Evolutionary conservation across 2,329 filamentous ascomycete species (phyloP), one percentile per base, ranked within the genome.

Genomic region (Calonectria pseudoreteaudii): DNA sequence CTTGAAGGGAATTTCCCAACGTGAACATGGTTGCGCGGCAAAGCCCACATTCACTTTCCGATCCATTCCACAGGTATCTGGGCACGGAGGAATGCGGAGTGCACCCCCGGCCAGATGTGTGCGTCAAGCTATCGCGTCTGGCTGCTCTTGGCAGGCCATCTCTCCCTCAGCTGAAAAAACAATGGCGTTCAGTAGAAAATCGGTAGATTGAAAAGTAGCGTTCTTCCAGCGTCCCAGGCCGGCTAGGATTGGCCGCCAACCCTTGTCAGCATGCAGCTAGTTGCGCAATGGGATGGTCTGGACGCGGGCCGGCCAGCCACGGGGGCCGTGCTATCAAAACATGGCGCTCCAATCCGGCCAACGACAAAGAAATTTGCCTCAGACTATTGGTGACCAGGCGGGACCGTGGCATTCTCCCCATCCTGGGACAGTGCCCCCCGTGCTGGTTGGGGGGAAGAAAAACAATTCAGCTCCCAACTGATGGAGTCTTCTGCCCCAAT

Each of bases 281-380:
- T 28, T 41, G 47, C 47, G 47, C 28, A 56, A 36, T 67, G 31
- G n/a, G 65, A 62, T 65, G 49, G 65, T 31, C 65, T 67, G 18
- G 65, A 67, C 50, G 23, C 28, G 36, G 66, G 52, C 52, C 34
- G 50, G 38, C 23, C 41, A 65, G 52, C 66, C 66, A 47, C 66
- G 34, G n/a, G 26, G 50, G 41, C 66, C 31, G 34, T 41, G 52
- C 50, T 67, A 28, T 20, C 50, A 47, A 47, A 49, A 56, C 26
- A 66, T 38, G 23, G 53, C 58, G 47, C 58, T 44, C 41, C 68
- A 66, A 64, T 47, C 31, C 26, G 23, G 1, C 23, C 34, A 14
- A 4, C 47, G 14, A n/a, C n/a, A 70, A 70, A 26, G 18, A 60
- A 70, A 66, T 66, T 26, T 26, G 9, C 38, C n/a, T 36, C 44